A percentile compares a stretch with the other conserved stretches of the same genome.
Conservation (phyloP, 352 stramenopile genomes). For the Pythium sp. region DNA sequence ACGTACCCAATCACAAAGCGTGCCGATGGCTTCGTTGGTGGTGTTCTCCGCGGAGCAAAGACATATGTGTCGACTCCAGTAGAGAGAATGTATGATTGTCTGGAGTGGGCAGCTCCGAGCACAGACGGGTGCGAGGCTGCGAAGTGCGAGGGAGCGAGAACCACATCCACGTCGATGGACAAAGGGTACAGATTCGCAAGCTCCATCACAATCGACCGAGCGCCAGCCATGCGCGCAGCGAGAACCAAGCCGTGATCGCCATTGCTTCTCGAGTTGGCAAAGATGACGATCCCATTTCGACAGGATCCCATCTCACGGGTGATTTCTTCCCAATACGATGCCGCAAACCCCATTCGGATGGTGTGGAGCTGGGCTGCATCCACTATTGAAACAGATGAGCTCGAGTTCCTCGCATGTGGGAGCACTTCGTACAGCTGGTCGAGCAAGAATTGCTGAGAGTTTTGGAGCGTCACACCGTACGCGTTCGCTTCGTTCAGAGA, state of each 20-base stretch:
- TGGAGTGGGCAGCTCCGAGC: conserved; percentile 19
- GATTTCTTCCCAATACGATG: conserved; percentile 25
- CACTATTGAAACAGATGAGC: neutral
- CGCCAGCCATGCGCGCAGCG: conserved; percentile 32
- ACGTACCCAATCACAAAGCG: conserved; percentile 49
- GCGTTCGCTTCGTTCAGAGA: conserved; percentile 3
- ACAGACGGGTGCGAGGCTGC: conserved; percentile 45
- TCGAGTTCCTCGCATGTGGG: conserved; percentile 8
- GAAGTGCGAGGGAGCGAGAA: conserved; percentile 58
- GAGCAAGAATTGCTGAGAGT: conserved; percentile 12
- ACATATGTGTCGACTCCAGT: conserved; percentile 37
- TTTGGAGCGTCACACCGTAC: neutral
- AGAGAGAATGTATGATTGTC: conserved; percentile 30
- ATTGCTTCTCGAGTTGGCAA: conserved; percentile 37
- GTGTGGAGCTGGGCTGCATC: conserved; percentile 11
- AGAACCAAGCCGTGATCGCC: conserved; percentile 34
- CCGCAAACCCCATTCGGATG: conserved; percentile 27
- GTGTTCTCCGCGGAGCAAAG: conserved; percentile 28
- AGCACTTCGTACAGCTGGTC: conserved; percentile 16
- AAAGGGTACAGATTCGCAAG: conserved; percentile 46
- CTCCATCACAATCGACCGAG: conserved; percentile 44
- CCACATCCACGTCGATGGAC: conserved; percentile 33
- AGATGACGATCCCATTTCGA: conserved; percentile 36
- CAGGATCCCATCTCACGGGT: conserved; percentile 31
- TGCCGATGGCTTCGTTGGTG: neutral